Percentiles rank a stretch among this genome's conserved stretches.
phyloP scores from a whole-genome alignment of 345 rosid genomes.

The Toxicodendron radicans region DNA sequence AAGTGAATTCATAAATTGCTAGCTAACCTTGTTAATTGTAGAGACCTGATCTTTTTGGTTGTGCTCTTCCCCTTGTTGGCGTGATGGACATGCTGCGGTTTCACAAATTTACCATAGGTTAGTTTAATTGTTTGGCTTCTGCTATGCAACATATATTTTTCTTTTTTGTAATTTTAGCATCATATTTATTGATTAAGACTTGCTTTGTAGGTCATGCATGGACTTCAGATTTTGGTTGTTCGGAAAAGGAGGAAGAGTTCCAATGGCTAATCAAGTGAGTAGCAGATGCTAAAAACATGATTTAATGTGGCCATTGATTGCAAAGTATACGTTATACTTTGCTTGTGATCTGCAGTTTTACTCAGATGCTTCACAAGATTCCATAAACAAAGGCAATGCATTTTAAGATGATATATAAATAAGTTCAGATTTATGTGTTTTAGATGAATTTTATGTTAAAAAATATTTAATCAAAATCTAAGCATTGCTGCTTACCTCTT shows the following conservation, averaged over 20 bases:
- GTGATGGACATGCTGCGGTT: conserved; percentile 98
- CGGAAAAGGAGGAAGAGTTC: conserved; percentile 88
- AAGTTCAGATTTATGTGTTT: too few relatives aligned
- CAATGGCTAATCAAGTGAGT: conserved; percentile 86
- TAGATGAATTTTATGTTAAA: too few relatives aligned
- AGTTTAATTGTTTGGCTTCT: conserved; percentile 14
- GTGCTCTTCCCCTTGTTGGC: conserved; percentile 97
- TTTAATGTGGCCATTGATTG: too few relatives aligned
- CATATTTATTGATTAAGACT: conserved; percentile 13
- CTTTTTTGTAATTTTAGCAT: not conserved
- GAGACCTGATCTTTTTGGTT: conserved; percentile 98
- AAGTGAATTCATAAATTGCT: not conserved
- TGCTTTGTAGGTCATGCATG: conserved; percentile 81
- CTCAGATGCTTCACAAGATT: too few relatives aligned
- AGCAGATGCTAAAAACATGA: not conserved
- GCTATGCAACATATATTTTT: not conserved
- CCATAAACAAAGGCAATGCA: too few relatives aligned
- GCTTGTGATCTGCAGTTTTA: too few relatives aligned
- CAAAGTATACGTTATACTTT: too few relatives aligned
- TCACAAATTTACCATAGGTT: conserved; percentile 93
- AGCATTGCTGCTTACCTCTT: too few relatives aligned
- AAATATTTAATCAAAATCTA: too few relatives aligned
- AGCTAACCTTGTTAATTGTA: conserved; percentile 22
- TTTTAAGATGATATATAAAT: too few relatives aligned
- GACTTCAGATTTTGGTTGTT: conserved; percentile 87